Percentiles rank a stretch among this genome's conserved stretches.
These are phyloP conservation scores for Lentinus polychrous DNA, from an alignment of 1,284 basidiomycete species.

Conservation along the genomic window DNA sequence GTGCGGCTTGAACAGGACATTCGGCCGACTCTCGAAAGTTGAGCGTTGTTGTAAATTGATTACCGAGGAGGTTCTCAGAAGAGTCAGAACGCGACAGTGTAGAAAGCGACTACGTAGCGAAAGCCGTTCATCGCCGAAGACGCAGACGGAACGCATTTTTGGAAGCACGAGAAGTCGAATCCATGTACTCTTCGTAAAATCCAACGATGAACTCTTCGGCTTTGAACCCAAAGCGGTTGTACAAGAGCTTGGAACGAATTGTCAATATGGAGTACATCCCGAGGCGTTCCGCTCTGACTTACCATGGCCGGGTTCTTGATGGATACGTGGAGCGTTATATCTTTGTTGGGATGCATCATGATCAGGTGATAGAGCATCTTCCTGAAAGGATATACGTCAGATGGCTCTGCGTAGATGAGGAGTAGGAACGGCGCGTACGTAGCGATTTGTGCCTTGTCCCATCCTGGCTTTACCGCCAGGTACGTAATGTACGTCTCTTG, in stretches of 20 bases:
- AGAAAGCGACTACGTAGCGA: no score
- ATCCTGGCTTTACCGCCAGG: constrained; percentile 64
- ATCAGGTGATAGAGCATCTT: constrained; percentile 73
- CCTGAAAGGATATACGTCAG: constrained; percentile 36
- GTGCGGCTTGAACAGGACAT: no score
- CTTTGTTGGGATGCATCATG: constrained; percentile 57
- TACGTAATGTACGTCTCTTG: constrained; percentile 76
- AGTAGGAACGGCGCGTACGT: constrained; percentile 38
- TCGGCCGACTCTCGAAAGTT: no score
- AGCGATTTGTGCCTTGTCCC: constrained; percentile 71
- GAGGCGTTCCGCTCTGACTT: constrained; percentile 10
- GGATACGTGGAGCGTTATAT: constrained; percentile 75
- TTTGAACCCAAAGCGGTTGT: constrained; percentile 81
- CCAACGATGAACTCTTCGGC: constrained; percentile 74
- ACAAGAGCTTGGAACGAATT: constrained; percentile 45
- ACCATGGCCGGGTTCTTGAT: constrained; percentile 77
- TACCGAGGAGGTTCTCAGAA: no score
- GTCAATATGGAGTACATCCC: neutral
- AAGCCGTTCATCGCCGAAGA: constrained; percentile 28
- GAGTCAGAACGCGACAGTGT: no score
- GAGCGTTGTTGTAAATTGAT: no score
- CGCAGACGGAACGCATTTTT: constrained; percentile 72
- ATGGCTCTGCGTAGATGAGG: neutral
- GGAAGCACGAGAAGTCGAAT: constrained; percentile 55
- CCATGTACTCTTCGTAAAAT: constrained; percentile 72